Evolutionary conservation across 179 eudicot genomes (phyloP), one percentile per base, ranked within the genome.

Genomic region (Silene coronaria): DNA sequence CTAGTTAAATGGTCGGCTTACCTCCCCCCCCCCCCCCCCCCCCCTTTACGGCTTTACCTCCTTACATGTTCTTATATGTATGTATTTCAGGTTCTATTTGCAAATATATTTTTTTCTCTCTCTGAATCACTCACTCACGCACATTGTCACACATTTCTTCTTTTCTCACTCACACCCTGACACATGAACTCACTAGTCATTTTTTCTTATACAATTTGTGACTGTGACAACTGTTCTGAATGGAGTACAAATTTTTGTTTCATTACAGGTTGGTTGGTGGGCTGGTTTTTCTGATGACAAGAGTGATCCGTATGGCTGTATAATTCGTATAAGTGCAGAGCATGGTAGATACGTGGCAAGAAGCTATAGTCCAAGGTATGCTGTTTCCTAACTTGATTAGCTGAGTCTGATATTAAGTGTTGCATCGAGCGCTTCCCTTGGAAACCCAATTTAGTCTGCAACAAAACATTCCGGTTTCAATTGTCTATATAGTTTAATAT

Each of bases 251-350:
- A n/a, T 5, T 61, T 71, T 16, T 58, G 26, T 75, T 74, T 22
- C 23, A n/a, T 75, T 74, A 74, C 84, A 96, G 99, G 89, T 96
- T 71, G 99, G 99, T 80, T 96, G 99, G 99, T 96, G 99, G 99
- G 87, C 97, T 81, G 99, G 97, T 76, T 82, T 89, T 79, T 88
- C 98, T 72, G 89, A 89, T 76, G 91, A 90, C 83, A 74, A 72
- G 34, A 79, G 72, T 79, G 92, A 91, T 84, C 96, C 90, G 60
- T 85, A 93, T 84, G 99, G 99, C 64, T 89, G 88, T 67, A 91
- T 96, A 69, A 88, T 96, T 67, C 97, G 85, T 70, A 96, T 96
- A 80, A 96, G 89, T 80, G 96, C 99, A 42, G 99, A 96, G 82
- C 91, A 96, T 79, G 99, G 99, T 73, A 84, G 96, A 90, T 96